Evolutionary conservation across 225 moss, liverwort and hornwort genomes (phyloP).

Genomic region (Anthoceros angustus): DNA sequence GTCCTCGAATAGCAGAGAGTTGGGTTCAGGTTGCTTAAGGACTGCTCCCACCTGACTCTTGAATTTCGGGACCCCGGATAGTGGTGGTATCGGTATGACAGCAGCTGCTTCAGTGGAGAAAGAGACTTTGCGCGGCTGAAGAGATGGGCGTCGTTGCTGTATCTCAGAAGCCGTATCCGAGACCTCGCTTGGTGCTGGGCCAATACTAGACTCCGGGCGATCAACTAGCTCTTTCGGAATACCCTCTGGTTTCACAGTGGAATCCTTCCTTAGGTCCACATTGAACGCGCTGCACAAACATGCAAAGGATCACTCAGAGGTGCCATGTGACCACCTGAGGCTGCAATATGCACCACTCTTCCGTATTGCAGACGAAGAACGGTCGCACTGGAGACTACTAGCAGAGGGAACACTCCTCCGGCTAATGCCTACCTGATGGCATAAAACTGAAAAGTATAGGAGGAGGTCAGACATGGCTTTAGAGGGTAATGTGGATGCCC

Average conservation of each 20-base stretch:
- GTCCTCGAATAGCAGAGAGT: not conserved
- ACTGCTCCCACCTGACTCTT: not conserved
- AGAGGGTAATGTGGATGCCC: not conserved
- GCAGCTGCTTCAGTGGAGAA: no score
- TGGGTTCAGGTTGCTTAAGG: not conserved
- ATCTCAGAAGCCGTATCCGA: not conserved
- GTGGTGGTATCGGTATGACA: no score
- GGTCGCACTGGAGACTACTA: no score
- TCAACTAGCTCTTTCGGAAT: not conserved
- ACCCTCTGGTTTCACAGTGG: not conserved
- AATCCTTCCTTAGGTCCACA: not conserved
- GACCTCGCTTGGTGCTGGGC: not conserved
- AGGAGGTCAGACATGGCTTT: not conserved
- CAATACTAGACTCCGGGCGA: not conserved
- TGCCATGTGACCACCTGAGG: no score
- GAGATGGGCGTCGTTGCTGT: not conserved
- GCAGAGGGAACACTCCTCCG: no score
- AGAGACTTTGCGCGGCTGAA: no score
- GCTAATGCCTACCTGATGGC: not conserved
- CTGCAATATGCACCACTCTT: no score
- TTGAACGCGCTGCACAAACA: not conserved
- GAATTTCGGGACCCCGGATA: no score
- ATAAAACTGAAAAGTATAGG: not conserved
- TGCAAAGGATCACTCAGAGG: no score
- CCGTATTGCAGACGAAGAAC: no score